A percentile compares a stretch with the other conserved stretches of the same genome.
phyloP scores from a whole-genome alignment of 2,329 filamentous ascomycete species.

The Arachnomyces sp. region DNA sequence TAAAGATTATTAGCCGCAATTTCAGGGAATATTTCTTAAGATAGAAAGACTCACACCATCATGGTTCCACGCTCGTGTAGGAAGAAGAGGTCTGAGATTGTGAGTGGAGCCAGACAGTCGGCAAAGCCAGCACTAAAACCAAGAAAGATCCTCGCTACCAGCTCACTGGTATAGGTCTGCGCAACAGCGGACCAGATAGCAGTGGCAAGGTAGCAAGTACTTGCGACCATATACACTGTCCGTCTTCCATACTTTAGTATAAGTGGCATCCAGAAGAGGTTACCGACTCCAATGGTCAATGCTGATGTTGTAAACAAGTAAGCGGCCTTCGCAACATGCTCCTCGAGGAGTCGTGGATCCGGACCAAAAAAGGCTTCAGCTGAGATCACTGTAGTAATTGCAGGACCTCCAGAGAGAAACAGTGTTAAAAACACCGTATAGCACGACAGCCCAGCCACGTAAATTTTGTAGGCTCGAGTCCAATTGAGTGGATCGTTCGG shows the following conservation, averaged over 20 bases:
- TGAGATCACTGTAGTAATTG: too few relatives aligned
- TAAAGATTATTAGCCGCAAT: too few relatives aligned
- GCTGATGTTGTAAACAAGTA: constrained; percentile 52
- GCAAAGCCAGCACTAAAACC: constrained; percentile 49
- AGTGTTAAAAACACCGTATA: too few relatives aligned
- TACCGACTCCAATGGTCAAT: constrained; percentile 42
- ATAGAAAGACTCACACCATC: constrained; percentile 30
- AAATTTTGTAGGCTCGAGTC: too few relatives aligned
- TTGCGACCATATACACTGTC: constrained; percentile 29
- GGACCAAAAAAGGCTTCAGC: too few relatives aligned
- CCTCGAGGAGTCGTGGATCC: too few relatives aligned
- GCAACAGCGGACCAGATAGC: constrained; percentile 31
- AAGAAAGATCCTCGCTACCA: constrained; percentile 45
- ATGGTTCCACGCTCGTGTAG: constrained; percentile 48
- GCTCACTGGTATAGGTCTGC: constrained; percentile 23
- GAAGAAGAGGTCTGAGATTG: constrained; percentile 51
- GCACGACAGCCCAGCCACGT: too few relatives aligned
- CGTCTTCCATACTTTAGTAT: constrained; percentile 31
- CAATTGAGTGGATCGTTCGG: constrained; percentile 50
- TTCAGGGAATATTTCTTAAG: constrained; percentile 17
- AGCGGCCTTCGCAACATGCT: constrained; percentile 27
- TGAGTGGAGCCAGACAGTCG: constrained; percentile 43
- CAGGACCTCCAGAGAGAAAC: too few relatives aligned
- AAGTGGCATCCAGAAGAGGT: constrained; percentile 32
- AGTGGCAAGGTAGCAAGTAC: constrained; percentile 23